Conservation (phyloP, 2,329 filamentous ascomycete genomes). For the Aspergillus sp. region DNA sequence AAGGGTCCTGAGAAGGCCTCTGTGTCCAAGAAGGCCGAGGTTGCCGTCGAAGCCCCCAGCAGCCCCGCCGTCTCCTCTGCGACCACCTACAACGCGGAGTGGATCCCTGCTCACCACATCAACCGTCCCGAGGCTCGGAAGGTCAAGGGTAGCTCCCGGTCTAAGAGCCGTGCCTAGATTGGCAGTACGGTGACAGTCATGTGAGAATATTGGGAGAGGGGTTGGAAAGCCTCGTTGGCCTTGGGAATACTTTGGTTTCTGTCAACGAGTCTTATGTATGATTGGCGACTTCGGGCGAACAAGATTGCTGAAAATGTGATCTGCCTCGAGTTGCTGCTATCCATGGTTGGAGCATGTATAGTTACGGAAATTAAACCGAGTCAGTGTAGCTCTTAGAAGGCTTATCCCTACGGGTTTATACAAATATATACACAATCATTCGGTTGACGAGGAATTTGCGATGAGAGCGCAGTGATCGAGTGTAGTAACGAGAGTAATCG, state of each 20-base stretch:
- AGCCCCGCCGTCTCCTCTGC: constrained; percentile 67
- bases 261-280: constrained; percentile 8
- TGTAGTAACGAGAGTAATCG: neutral
- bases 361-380: constrained; percentile 19
- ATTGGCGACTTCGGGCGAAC: constrained; percentile 9
- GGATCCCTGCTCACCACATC: constrained; percentile 88
- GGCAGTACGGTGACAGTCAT: neutral
- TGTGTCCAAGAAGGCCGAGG: constrained; percentile 67
- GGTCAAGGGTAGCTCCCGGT: constrained; percentile 51
- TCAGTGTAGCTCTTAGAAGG: constrained; percentile 15
- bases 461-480: neutral
- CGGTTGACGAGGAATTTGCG: neutral
- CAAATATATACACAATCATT: constrained; percentile 6
- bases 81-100: constrained; percentile 84
- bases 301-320: constrained; percentile 24
- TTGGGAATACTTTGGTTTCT: constrained; percentile 9
- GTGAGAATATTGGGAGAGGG: constrained; percentile 5
- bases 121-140: constrained; percentile 73
- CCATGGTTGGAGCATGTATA: constrained; percentile 23
- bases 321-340: constrained; percentile 13
- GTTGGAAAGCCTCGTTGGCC: constrained; percentile 8
- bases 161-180: constrained; percentile 37
- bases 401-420: constrained; percentile 3
- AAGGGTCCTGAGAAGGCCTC: constrained; percentile 59
- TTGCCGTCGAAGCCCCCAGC: constrained; percentile 68